A percentile compares a stretch with the other conserved stretches of the same genome.
Evolutionary conservation across 108 stramenopile species (phyloP).

Genomic region (Nitzschia inconspicua): DNA sequence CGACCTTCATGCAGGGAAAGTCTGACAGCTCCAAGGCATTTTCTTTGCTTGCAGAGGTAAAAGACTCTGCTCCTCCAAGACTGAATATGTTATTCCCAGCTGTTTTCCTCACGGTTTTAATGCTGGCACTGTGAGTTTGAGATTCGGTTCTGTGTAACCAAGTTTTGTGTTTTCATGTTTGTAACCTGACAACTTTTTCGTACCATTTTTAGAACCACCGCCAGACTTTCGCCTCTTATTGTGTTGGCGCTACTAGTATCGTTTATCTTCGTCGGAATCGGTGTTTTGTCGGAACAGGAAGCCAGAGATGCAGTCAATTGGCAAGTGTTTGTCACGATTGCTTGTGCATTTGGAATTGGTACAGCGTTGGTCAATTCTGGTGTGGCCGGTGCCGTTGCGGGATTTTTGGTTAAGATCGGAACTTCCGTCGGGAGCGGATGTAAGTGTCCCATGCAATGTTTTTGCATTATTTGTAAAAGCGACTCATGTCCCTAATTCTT

Average conservation of each 20-base stretch:
- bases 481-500: neutral
- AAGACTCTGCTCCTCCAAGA: constrained; percentile 83
- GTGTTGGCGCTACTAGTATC: constrained; percentile 58
- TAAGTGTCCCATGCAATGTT: too few species aligned
- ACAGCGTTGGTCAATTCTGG: constrained; percentile 76
- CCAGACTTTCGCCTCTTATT: constrained; percentile 52
- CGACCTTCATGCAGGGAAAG: constrained; percentile 62
- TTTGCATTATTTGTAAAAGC: too few species aligned
- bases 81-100: constrained; percentile 62
- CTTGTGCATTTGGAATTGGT: constrained; percentile 80
- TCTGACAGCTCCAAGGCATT: constrained; percentile 65
- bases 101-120: constrained; percentile 50
- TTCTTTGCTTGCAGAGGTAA: constrained; percentile 75
- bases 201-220: constrained; percentile 36
- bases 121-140: constrained; percentile 40
- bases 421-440: constrained; percentile 50
- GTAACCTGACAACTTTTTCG: neutral
- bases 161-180: neutral
- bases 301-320: constrained; percentile 78
- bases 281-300: constrained; percentile 82
- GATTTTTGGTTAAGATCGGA: constrained; percentile 51
- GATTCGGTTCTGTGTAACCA: too few species aligned
- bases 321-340: constrained; percentile 80
- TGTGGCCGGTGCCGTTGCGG: constrained; percentile 63
- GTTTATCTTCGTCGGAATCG: constrained; percentile 58